Evolutionary conservation across 2,329 filamentous ascomycete genomes (phyloP), one percentile per base, ranked within the genome.

Genomic region (Chaetomiaceae sp.): DNA sequence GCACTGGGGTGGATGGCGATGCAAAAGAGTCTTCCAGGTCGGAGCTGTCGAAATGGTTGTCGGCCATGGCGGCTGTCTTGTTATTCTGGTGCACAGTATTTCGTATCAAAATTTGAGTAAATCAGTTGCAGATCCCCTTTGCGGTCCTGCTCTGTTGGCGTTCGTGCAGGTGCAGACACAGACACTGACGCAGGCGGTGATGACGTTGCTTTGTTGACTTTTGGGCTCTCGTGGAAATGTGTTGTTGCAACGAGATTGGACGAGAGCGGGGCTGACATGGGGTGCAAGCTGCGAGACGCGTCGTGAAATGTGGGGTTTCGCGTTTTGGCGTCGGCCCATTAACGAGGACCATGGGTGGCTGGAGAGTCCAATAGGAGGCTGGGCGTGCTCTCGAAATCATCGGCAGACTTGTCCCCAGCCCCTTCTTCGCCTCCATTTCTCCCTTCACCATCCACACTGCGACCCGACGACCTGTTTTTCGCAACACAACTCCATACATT

Each of bases 1-100:
- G 58, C 14, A 31, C 33, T 31, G 44, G 50, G 13, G 48, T 46
- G 8, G 59, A 50, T 17, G 58, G 55, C 12, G 58, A 56, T 27
- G 54, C 55, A 35, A 71, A 74, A n/a, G 70, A 21, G 43, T 50
- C 56, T 20, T 61, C 58, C 27, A 51, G 66, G 54, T 77, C 71
- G 21, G 74, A 77, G 56, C 72, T 67, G 52, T 75, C 69, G 39
- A 65, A 65, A 46, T 33, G 25, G 25, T 71, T 62, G 63, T 74
- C 73, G 31, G 71, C 66, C 74, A 78, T 77, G 53, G 51, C 60
- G 58, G 23, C 19, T n/a, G 14, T 12, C 14, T 4, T 13, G 30
- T 33, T 7, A 42, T n/a, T 31, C 30, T n/a, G 19, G 10, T 27
- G 25, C 25, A 27, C 25, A 27, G 25, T 10, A n/a, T 2, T 10